Percentiles rank a stretch among this genome's conserved stretches.
Evolutionary conservation across 768 basidiomycete species (phyloP).

Genomic region (Phlegmacium glaucopus): DNA sequence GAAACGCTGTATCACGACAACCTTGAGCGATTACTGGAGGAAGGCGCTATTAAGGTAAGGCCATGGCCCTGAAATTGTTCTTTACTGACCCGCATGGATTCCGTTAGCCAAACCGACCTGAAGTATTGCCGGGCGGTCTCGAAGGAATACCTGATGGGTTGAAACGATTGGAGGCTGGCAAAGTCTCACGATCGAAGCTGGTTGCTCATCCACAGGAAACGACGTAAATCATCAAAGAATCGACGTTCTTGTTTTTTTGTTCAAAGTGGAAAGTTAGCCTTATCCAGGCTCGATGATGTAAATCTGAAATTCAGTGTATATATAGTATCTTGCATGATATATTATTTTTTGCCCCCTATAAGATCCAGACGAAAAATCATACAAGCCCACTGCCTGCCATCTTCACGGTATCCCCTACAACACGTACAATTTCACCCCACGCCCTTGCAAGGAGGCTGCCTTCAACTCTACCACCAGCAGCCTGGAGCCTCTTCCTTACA

Average conservation of each 20-base stretch:
- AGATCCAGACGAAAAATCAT: slow-evolving; percentile 22
- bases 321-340: too few species aligned
- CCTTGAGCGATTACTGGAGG: slow-evolving; percentile 10
- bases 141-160: slow-evolving; percentile 34
- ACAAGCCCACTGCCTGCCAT: slow-evolving; percentile 80
- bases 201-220: slow-evolving; percentile 43
- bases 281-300: too few species aligned
- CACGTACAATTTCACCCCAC: slow-evolving; percentile 51
- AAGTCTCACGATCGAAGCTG: slow-evolving; percentile 44
- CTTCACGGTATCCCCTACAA: slow-evolving; percentile 60
- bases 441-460: slow-evolving; percentile 33
- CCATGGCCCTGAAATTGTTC: too few species aligned
- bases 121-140: slow-evolving; percentile 39
- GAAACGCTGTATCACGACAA: slow-evolving; percentile 11
- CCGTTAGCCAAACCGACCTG: slow-evolving; percentile 39
- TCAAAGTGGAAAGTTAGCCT: too few species aligned
- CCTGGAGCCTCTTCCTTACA: slow-evolving; percentile 52
- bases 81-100: too few species aligned
- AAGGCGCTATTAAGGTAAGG: slow-evolving; percentile 20
- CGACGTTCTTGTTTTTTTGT: too few species aligned
- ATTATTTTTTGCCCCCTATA: too few species aligned
- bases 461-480: slow-evolving; percentile 35
- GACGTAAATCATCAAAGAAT: neutral
- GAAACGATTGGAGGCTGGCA: slow-evolving; percentile 34
- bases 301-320: too few species aligned